Base-by-base conservation (phyloP, 352 stramenopile genomes). In the Pythium scleroteichum region DNA sequence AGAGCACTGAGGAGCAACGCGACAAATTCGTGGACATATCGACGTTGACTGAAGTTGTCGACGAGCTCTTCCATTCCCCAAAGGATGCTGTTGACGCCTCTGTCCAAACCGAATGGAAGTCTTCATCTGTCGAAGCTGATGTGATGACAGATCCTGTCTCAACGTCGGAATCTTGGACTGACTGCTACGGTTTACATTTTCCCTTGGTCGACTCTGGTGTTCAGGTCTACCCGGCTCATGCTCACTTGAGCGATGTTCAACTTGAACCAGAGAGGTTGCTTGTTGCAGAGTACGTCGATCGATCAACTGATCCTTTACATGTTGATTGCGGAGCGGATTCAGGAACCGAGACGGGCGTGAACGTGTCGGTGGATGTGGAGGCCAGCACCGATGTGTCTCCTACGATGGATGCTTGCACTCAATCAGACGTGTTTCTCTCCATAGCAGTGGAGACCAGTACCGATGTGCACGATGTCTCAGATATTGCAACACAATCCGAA, bases 41-140 rank as follows among this genome's bases (percentile, higher is more conserved):
- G 2, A 64, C 57, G 29, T 58, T 53, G 39, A 64, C 57, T 0
- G 57, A 64, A 24, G 17, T 19, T 17, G 12, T 52, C 6, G 53
- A 52, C 8, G 53, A 60, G 27, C 6, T 32, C 10, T 2, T n/a
- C 4, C 2, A 4, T 27, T 12, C 52, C 12, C 7, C 23, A 20
- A 26, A 2, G 23, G n/a, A 20, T 3, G 16, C 16, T 20, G 6
- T 44, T 20, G 38, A 44, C 4, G 16, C 26, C 9, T 17, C 9
- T 9, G 14, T 50, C 44, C 38, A 44, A n/a, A 20, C 38, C 4
- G 38, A 35, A 5, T 35, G 29, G 29, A 35, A 35, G 14, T n/a
- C 38, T 44, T 17, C 38, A 6, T 13, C 6, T 20, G 38, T 44
- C 19, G 41, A 48, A 17, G 41, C 41, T 3, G 41, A 48, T 10